phyloP scores from a whole-genome alignment of 345 rosid genomes.

The Syzygium jambos region DNA sequence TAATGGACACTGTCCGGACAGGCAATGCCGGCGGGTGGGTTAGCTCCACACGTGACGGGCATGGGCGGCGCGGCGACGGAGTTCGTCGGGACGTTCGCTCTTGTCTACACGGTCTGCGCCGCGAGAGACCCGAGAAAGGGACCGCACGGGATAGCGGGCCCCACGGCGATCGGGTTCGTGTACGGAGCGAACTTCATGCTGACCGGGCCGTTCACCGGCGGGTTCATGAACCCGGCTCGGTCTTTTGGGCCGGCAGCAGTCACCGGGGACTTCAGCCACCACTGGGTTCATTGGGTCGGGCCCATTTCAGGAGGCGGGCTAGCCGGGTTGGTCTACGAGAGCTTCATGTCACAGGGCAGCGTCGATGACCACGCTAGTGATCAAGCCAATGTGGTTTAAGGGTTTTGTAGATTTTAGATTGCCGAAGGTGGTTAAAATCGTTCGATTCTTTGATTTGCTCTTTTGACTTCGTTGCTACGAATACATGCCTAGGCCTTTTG shows the following conservation, averaged over 20 bases:
- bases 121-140: slow-evolving; percentile 8
- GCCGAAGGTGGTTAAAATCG: background rate
- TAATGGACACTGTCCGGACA: background rate
- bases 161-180: slow-evolving; percentile 3
- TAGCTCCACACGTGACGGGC: background rate
- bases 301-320: slow-evolving; percentile 2
- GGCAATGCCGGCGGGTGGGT: background rate
- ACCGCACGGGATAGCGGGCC: background rate
- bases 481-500: background rate
- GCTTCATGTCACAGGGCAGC: background rate
- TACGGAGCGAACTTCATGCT: slow-evolving; percentile 5
- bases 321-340: slow-evolving; percentile 6
- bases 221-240: slow-evolving; percentile 11
- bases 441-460: background rate
- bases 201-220: slow-evolving; percentile 3
- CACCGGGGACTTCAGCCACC: background rate
- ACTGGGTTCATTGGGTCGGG: slow-evolving; percentile 13
- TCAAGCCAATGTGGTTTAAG: background rate
- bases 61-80: background rate
- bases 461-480: background rate
- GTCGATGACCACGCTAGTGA: background rate
- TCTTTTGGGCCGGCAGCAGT: slow-evolving; percentile 6
- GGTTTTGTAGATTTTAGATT: background rate
- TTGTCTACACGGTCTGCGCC: slow-evolving; percentile 8
- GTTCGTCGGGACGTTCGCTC: slow-evolving; percentile 3